Conservation (phyloP, 768 basidiomycete genomes). For the Pulveroboletus sp. region DNA sequence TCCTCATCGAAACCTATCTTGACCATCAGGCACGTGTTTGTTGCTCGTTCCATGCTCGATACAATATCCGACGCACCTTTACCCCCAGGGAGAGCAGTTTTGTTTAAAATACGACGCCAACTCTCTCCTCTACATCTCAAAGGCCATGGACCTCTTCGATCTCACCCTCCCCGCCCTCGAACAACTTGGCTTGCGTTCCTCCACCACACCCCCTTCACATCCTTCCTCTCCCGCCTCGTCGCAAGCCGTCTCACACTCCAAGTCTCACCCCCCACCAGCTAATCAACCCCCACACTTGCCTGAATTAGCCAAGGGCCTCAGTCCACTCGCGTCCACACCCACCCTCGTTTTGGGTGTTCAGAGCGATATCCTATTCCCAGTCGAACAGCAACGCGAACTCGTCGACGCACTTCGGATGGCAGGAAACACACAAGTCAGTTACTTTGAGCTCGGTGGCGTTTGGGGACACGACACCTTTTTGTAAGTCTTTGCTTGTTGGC, state of each 20-base stretch:
- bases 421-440: constrained; percentile 86
- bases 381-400: constrained; percentile 95
- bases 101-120: constrained; percentile 99
- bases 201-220: constrained; percentile 16
- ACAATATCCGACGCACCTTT: constrained; percentile 5
- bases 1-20: constrained; percentile 97
- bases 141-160: constrained; percentile 99
- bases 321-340: constrained; percentile 73
- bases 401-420: constrained; percentile 89
- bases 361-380: constrained; percentile 94
- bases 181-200: constrained; percentile 55
- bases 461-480: constrained; percentile 99
- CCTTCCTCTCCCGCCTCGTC: constrained; percentile 16
- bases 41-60: background rate
- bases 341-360: constrained; percentile 91
- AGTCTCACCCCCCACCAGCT: constrained; percentile 68
- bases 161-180: constrained; percentile 78
- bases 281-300: constrained; percentile 75
- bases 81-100: constrained; percentile 83
- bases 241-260: constrained; percentile 50
- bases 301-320: constrained; percentile 75
- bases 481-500: constrained; percentile 42
- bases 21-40: constrained; percentile 70
- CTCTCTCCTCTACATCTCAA: constrained; percentile 96
- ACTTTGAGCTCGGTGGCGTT: constrained; percentile 98